phyloP scores from a whole-genome alignment of 2,329 filamentous ascomycete species.

The Beauveria sp. region DNA sequence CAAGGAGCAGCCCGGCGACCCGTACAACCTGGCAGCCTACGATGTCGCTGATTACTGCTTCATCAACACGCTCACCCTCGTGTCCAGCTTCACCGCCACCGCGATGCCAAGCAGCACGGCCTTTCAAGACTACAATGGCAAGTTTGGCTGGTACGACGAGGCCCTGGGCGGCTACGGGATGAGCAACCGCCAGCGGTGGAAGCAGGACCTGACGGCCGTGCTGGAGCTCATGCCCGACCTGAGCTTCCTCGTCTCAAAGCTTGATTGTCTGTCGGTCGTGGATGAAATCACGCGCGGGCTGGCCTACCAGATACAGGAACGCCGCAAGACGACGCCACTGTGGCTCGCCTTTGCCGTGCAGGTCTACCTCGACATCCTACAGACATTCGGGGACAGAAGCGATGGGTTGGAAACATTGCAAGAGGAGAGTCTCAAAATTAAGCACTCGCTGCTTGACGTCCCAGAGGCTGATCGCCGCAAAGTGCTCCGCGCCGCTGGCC shows the following conservation, averaged over 20 bases:
- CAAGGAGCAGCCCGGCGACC: neutral
- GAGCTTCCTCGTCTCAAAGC: slow-evolving; percentile 9
- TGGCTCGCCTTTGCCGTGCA: slow-evolving; percentile 16
- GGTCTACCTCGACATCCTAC: slow-evolving; percentile 16
- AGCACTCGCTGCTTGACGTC: slow-evolving; percentile 14
- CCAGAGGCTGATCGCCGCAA: neutral
- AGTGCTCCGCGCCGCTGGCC: slow-evolving; percentile 11
- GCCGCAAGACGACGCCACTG: neutral
- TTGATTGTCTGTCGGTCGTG: slow-evolving; percentile 11
- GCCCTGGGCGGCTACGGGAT: neutral
- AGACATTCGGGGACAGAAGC: slow-evolving; percentile 3
- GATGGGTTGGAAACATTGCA: neutral
- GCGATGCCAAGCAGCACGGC: fast-evolving
- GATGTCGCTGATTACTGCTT: slow-evolving; percentile 4
- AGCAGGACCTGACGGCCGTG: slow-evolving; percentile 14
- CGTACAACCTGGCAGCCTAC: slow-evolving; percentile 15
- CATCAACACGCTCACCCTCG: slow-evolving; percentile 4
- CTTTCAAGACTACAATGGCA: slow-evolving; percentile 15
- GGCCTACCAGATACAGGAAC: neutral
- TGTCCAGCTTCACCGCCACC: neutral
- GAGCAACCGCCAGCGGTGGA: slow-evolving; percentile 10
- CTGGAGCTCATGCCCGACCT: slow-evolving; percentile 13
- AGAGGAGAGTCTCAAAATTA: slow-evolving; percentile 14
- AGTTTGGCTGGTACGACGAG: slow-evolving; percentile 17
- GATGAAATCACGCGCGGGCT: slow-evolving; percentile 17